These are phyloP conservation scores for Colletotrichum sp. DNA, from an alignment of 2,329 filamentous ascomycete genomes.

Conservation along the genomic window DNA sequence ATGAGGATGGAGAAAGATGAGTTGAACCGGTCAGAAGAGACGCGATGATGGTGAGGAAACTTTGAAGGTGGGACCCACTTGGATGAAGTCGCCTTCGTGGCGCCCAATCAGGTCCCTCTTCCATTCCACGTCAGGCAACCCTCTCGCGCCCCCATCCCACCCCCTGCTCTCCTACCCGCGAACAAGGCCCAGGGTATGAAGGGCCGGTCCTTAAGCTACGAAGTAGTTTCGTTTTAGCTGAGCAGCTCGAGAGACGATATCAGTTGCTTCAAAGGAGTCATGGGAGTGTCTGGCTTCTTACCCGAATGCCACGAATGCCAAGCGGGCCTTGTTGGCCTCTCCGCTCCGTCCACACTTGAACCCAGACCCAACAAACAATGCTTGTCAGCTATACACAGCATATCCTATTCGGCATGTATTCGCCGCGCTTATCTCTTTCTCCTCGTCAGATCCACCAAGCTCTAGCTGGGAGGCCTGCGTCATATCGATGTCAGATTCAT, in stretches of 20 bases:
- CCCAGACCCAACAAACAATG: too few relatives aligned
- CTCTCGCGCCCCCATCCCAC: not conserved
- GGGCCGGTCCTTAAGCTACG: not conserved
- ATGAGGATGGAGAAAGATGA: rapidly evolving
- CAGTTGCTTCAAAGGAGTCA: not conserved
- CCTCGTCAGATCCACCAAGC: too few relatives aligned
- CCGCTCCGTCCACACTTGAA: not conserved
- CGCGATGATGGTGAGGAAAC: not conserved
- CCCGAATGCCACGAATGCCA: not conserved
- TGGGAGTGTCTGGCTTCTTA: not conserved
- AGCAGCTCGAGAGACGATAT: not conserved
- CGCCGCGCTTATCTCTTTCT: too few relatives aligned
- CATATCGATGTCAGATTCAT: too few relatives aligned
- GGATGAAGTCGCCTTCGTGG: not conserved
- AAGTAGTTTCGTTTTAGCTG: not conserved
- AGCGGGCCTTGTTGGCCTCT: not conserved
- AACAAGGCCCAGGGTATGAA: not conserved
- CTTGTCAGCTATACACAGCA: too few relatives aligned
- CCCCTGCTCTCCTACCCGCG: not conserved
- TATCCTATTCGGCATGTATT: too few relatives aligned
- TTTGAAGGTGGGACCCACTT: not conserved
- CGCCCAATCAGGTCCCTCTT: not conserved
- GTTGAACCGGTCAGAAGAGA: not conserved
- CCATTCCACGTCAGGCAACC: not conserved
- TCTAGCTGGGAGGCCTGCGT: too few relatives aligned